These are phyloP conservation scores for Cystobasidium tubakii DNA, from an alignment of 768 basidiomycete genomes.

Conservation along the genomic window DNA sequence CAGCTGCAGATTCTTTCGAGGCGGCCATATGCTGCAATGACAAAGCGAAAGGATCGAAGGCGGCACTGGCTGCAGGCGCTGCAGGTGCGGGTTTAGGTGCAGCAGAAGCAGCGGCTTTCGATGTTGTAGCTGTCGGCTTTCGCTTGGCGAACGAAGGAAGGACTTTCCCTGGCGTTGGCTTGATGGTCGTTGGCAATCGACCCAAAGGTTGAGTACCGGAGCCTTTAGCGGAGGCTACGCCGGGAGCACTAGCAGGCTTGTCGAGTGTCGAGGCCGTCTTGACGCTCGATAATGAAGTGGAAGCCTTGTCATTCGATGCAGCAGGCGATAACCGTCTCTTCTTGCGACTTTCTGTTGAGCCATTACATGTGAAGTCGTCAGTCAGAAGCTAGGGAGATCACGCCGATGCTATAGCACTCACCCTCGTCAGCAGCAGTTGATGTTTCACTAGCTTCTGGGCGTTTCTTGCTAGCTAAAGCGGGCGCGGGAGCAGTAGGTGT, in stretches of 20 bases:
- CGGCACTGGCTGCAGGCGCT: neutral
- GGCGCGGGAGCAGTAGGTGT: neutral
- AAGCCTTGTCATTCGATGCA: neutral
- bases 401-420: too few relatives aligned
- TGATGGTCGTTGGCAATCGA: neutral
- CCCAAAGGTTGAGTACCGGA: slow-evolving; percentile 13
- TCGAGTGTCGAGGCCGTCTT: neutral
- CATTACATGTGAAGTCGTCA: neutral
- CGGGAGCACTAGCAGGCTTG: neutral
- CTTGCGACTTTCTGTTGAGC: neutral
- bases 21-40: slow-evolving; percentile 24
- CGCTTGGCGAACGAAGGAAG: slow-evolving; percentile 25
- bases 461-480: slow-evolving; percentile 9
- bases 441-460: neutral
- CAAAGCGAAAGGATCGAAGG: slow-evolving; percentile 29
- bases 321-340: neutral
- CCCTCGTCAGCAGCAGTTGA: neutral
- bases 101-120: neutral
- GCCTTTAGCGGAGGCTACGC: neutral
- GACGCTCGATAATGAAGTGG: neutral
- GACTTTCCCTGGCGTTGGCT: neutral
- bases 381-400: neutral
- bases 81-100: neutral
- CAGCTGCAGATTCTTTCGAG: slow-evolving; percentile 12
- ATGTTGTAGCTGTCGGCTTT: slow-evolving; percentile 10